Conservation (phyloP, 106 monocot species). For the Ottelia alismoides region DNA sequence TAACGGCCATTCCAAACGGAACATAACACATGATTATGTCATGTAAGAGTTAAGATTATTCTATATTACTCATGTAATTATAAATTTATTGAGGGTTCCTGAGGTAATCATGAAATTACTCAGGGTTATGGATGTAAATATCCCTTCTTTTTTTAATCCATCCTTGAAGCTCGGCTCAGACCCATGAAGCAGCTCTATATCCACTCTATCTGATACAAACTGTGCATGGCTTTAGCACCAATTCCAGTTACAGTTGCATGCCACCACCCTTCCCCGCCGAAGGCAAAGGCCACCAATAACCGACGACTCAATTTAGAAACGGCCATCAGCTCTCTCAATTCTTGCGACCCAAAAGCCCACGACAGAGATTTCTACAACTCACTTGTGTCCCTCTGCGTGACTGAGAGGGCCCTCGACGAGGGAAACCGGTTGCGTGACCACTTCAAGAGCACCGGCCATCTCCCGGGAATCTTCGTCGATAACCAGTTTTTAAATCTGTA, state of each 20-base stretch:
- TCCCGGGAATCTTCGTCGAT: slow-evolving; percentile 25
- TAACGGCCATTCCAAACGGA: too few relatives aligned
- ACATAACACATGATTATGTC: too few relatives aligned
- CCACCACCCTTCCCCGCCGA: background rate
- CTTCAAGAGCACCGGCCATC: slow-evolving; percentile 8
- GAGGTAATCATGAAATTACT: too few relatives aligned
- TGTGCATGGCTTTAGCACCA: too few relatives aligned
- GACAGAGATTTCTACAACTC: slow-evolving; percentile 18
- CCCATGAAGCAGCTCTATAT: too few relatives aligned
- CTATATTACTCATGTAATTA: too few relatives aligned
- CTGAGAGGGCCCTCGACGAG: slow-evolving; percentile 19
- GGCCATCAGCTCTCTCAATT: slow-evolving; percentile 13
- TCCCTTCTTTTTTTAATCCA: too few relatives aligned
- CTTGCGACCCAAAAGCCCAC: background rate
- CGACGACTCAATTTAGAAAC: slow-evolving; percentile 4
- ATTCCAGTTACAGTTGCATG: background rate
- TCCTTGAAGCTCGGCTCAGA: too few relatives aligned
- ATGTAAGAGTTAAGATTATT: too few relatives aligned
- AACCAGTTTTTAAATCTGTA: slow-evolving; percentile 46
- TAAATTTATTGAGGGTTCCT: too few relatives aligned
- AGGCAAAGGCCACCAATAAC: background rate
- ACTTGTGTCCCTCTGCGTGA: slow-evolving; percentile 23
- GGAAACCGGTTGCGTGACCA: slow-evolving; percentile 17
- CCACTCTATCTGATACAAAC: too few relatives aligned
- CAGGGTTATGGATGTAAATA: too few relatives aligned